phyloP scores from a whole-genome alignment of 2,329 filamentous ascomycete species.

The Exophiala mesophila region DNA sequence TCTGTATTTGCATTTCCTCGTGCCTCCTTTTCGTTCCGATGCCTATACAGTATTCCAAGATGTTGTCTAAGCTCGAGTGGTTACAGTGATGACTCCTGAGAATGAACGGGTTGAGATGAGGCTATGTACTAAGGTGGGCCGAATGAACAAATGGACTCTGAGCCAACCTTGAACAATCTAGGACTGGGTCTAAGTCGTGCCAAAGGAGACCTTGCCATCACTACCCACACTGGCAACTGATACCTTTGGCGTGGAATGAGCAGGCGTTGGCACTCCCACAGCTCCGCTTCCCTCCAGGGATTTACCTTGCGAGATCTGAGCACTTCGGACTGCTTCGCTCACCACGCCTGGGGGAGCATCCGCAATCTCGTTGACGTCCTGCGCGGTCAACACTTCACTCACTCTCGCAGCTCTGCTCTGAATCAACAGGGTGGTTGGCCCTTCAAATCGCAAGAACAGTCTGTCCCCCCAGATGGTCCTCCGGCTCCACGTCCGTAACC shows the following conservation, averaged over 20 bases:
- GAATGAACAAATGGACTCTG: too few species aligned
- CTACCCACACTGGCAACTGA: conserved; percentile 51
- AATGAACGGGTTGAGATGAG: too few species aligned
- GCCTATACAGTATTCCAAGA: too few species aligned
- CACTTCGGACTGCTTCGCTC: conserved; percentile 48
- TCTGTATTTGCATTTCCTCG: too few species aligned
- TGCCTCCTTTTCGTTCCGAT: too few species aligned
- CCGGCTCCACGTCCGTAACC: conserved; percentile 68
- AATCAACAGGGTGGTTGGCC: conserved; percentile 78
- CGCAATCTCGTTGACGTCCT: conserved; percentile 86
- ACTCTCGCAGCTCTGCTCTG: conserved; percentile 80
- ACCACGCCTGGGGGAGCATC: conserved; percentile 70
- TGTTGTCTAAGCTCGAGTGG: too few species aligned
- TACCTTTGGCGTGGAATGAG: conserved; percentile 30
- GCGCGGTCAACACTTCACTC: conserved; percentile 68
- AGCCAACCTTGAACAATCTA: too few species aligned
- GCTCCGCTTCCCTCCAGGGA: conserved; percentile 20
- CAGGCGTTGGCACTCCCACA: conserved; percentile 26
- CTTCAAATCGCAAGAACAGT: conserved; percentile 83
- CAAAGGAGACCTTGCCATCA: conserved; percentile 64
- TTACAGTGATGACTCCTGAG: too few species aligned
- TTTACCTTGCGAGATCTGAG: conserved; percentile 12
- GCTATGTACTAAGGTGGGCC: too few species aligned
- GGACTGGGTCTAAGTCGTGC: conserved; percentile 32
- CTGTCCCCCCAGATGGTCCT: conserved; percentile 90